Evolutionary conservation across 345 rosid genomes (phyloP).

Genomic region (Eucalyptus pauciflora): DNA sequence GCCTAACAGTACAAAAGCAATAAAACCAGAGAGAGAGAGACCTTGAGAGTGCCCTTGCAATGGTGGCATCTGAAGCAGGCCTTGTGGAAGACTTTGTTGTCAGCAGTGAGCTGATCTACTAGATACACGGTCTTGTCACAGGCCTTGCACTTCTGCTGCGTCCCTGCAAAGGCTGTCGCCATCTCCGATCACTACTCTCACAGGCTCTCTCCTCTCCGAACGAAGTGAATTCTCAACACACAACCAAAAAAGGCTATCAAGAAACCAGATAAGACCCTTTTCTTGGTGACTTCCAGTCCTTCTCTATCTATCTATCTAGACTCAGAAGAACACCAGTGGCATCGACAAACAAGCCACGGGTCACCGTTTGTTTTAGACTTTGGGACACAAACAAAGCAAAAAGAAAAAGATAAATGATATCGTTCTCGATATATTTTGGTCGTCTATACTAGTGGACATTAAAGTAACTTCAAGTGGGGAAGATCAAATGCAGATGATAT

Average conservation of each 20-base stretch:
- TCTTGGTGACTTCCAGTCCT: neutral
- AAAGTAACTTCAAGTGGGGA: neutral
- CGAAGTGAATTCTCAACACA: neutral
- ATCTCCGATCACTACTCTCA: neutral
- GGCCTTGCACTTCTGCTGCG: slow-evolving; percentile 40
- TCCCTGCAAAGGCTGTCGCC: slow-evolving; percentile 32
- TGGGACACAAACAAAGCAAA: neutral
- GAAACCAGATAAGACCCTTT: neutral
- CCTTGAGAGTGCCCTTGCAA: slow-evolving; percentile 47
- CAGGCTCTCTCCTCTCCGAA: neutral
- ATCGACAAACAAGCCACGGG: neutral
- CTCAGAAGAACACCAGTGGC: neutral
- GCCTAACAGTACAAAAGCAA: neutral
- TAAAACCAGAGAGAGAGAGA: neutral
- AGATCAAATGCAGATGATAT: neutral
- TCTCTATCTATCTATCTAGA: neutral
- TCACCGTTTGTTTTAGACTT: neutral
- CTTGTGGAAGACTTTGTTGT: slow-evolving; percentile 29
- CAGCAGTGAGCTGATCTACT: slow-evolving; percentile 39
- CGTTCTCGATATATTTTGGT: neutral
- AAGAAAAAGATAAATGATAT: neutral
- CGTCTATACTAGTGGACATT: neutral
- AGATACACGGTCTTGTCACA: slow-evolving; percentile 43
- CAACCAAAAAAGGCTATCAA: neutral
- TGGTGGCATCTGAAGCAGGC: slow-evolving; percentile 48